Conservation (phyloP, 2,329 filamentous ascomycete genomes). For the Atkinsonella hypoxylon region DNA sequence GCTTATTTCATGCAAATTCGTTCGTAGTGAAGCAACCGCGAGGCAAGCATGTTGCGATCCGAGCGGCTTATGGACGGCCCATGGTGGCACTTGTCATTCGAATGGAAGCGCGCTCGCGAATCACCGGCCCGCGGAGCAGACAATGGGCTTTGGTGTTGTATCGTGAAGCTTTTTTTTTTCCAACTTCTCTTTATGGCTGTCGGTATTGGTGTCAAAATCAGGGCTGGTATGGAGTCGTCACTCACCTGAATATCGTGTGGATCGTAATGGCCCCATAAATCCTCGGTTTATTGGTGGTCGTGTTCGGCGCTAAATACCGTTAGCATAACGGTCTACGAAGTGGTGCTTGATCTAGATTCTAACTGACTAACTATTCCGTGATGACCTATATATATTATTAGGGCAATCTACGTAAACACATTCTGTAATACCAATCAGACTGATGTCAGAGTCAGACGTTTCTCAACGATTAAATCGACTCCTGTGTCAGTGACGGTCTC, state of each 20-base stretch:
- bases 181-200: not conserved
- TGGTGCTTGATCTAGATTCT: too few relatives aligned
- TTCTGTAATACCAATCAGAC: too few relatives aligned
- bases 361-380: too few relatives aligned
- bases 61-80: not conserved
- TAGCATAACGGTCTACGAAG: too few relatives aligned
- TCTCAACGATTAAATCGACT: too few relatives aligned
- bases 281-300: not conserved
- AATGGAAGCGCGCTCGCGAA: not conserved
- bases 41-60: conserved; percentile 1
- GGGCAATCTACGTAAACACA: too few relatives aligned
- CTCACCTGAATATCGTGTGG: not conserved
- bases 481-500: too few relatives aligned
- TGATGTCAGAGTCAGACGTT: too few relatives aligned
- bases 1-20: not conserved
- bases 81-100: not conserved
- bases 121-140: not conserved
- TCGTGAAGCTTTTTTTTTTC: not conserved
- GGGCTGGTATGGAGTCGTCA: too few relatives aligned
- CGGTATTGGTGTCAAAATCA: not conserved
- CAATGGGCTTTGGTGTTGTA: not conserved
- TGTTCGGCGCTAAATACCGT: too few relatives aligned
- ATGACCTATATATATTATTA: too few relatives aligned
- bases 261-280: conserved; percentile 1
- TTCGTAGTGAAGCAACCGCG: not conserved